Evolutionary conservation across 2,329 filamentous ascomycete genomes (phyloP), one percentile per base, ranked within the genome.

Genomic region (Aspergillus ruber): DNA sequence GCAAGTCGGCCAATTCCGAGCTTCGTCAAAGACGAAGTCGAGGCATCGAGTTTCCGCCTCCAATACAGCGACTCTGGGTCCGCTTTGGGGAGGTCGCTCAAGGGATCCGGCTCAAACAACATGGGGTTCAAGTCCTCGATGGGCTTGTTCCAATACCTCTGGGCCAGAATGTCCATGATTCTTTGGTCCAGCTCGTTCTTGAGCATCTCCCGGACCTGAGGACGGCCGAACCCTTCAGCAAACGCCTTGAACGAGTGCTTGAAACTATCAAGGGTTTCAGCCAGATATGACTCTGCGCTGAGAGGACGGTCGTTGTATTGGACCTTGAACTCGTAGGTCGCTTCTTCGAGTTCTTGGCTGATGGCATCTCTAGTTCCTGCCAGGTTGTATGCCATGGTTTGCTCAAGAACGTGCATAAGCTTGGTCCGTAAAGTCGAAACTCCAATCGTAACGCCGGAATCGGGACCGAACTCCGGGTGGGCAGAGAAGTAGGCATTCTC

Each of bases 161-260:
- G 88, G 3, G 93, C 93, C 13, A 98, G 78, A 20, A 97, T 77
- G 61, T 98, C 94, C 47, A 98, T 79, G 5, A 98, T 90, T 56
- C 91, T 86, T 67, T 98, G 93, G 63, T 98, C 91, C 8, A 98
- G 78, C 64, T 96, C 90, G 49, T 85, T 80, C 68, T 98, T 98
- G 8, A 98, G 76, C 45, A 98, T 78, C 58, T 91, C 84, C 35
- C 88, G 84, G 63, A 98, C 91, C 68, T 98, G 86, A 6, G 86
- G 82, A 8, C 93, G 82, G 21, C 93, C 93, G 61, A 98, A 98
- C 25, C 81, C 79, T 56, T 95, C 89, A 0, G 89, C 84, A 62
- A 97, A 95, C 56, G 87, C 85, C 65, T 95, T 96, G 73, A 98
- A 98, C 0, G 89, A 88, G 68, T 97, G 94, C 71, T 98, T 98